Percentiles rank a stretch among this genome's conserved stretches.
Evolutionary conservation across 441 rosid genomes (phyloP).

Genomic region (Populus trichocarpa): DNA sequence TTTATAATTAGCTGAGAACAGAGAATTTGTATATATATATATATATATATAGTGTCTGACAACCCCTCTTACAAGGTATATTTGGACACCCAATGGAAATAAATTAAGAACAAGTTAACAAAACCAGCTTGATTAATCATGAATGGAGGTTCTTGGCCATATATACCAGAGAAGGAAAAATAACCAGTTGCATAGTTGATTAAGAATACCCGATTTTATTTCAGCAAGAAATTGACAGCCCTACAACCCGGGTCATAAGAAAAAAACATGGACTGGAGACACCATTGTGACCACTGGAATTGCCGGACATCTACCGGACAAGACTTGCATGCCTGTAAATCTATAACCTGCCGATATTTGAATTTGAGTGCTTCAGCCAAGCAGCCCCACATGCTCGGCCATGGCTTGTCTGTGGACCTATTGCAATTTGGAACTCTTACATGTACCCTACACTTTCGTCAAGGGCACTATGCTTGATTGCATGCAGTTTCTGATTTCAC

Average conservation of each 20-base stretch:
- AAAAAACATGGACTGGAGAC: slow-evolving; percentile 2
- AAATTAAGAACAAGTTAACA: no score
- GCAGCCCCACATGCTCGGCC: slow-evolving; percentile 37
- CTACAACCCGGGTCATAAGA: background rate
- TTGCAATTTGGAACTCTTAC: background rate
- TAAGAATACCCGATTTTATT: background rate
- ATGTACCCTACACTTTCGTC: slow-evolving; percentile 4
- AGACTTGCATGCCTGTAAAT: slow-evolving; percentile 10
- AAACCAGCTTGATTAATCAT: no score
- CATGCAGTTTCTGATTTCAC: slow-evolving; percentile 3
- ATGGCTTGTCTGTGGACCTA: slow-evolving; percentile 22
- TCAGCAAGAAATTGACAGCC: background rate
- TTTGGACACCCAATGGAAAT: no score
- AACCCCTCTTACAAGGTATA: no score
- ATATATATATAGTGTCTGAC: no score
- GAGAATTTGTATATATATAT: background rate
- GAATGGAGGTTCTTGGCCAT: no score
- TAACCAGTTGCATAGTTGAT: background rate
- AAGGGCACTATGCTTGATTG: slow-evolving; percentile 14
- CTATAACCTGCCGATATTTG: background rate
- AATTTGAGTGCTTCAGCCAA: slow-evolving; percentile 1
- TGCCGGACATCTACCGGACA: slow-evolving; percentile 50
- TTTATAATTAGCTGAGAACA: background rate
- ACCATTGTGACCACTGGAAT: slow-evolving; percentile 29
- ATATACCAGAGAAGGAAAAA: no score